A percentile compares a stretch with the other conserved stretches of the same genome.
phyloP scores from a whole-genome alignment of 345 rosid species.

The Cochlearia excelsa region DNA sequence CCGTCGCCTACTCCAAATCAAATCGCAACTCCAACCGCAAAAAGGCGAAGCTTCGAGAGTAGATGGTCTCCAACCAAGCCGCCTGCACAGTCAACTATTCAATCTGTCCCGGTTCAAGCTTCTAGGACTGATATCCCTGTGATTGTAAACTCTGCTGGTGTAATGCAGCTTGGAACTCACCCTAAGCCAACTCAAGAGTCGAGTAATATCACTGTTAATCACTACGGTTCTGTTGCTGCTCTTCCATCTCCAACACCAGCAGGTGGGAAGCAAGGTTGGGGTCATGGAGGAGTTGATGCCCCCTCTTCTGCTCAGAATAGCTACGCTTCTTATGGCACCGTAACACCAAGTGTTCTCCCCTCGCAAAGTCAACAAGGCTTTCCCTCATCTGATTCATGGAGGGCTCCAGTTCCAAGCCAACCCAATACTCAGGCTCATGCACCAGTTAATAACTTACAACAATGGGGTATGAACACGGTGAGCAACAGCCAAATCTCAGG shows the following conservation, averaged over 20 bases:
- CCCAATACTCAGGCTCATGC: conserved; percentile 25
- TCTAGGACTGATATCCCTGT: conserved; percentile 40
- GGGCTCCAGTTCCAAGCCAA: conserved; percentile 42
- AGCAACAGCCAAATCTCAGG: conserved; percentile 38
- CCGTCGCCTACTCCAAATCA: conserved; percentile 94
- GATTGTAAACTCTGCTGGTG: conserved; percentile 40
- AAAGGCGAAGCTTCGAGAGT: conserved; percentile 49
- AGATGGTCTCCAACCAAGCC: conserved; percentile 69
- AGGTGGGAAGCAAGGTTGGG: conserved; percentile 53
- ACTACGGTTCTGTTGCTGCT: conserved; percentile 40
- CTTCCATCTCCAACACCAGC: conserved; percentile 42
- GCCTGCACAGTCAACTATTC: conserved; percentile 37
- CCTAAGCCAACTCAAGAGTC: conserved; percentile 20
- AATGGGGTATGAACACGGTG: conserved; percentile 52
- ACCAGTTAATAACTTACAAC: conserved; percentile 33
- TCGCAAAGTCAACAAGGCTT: conserved; percentile 40
- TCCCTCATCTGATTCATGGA: conserved; percentile 61
- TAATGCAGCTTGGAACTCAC: conserved; percentile 40
- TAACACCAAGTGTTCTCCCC: conserved; percentile 40
- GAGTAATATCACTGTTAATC: conserved; percentile 25
- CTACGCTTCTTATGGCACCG: conserved; percentile 40
- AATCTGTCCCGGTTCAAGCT: conserved; percentile 38
- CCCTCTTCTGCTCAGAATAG: conserved; percentile 43
- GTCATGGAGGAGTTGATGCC: conserved; percentile 39
- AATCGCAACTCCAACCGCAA: conserved; percentile 40